Evolutionary conservation across 2,329 filamentous ascomycete genomes (phyloP).

Genomic region (Ceratocystis variospora): DNA sequence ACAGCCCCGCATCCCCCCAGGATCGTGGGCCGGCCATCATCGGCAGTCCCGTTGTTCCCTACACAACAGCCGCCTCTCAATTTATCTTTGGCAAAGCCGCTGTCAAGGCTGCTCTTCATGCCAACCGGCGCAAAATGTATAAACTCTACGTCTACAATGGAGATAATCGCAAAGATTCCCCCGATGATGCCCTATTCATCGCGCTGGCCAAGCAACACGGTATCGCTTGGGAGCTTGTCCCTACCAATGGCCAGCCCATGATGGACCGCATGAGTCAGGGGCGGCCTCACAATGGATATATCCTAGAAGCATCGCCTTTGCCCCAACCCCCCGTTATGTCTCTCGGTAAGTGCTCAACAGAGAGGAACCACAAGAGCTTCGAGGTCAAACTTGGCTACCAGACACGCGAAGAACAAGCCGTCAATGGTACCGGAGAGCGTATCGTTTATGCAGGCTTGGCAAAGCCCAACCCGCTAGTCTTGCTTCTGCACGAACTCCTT

Average conservation of each 20-base stretch:
- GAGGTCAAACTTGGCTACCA: constrained; percentile 50
- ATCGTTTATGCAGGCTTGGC: constrained; percentile 18
- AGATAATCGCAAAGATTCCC: constrained; percentile 38
- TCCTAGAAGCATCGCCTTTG: constrained; percentile 76
- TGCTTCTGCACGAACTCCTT: constrained; percentile 61
- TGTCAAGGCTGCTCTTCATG: constrained; percentile 62
- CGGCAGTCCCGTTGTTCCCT: constrained; percentile 23
- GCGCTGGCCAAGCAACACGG: constrained; percentile 35
- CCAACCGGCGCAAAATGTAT: constrained; percentile 58
- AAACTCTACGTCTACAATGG: constrained; percentile 64
- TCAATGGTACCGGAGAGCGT: constrained; percentile 47
- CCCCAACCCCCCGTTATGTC: constrained; percentile 54
- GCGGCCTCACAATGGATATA: constrained; percentile 77
- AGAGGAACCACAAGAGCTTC: constrained; percentile 38
- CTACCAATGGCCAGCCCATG: constrained; percentile 47
- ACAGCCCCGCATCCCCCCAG: not conserved
- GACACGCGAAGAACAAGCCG: constrained; percentile 53
- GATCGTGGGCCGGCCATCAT: constrained; percentile 7
- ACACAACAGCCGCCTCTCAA: constrained; percentile 76
- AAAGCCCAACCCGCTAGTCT: constrained; percentile 49
- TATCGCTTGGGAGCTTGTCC: constrained; percentile 45
- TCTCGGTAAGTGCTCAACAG: constrained; percentile 38
- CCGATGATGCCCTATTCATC: constrained; percentile 33
- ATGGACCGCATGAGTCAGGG: constrained; percentile 74
- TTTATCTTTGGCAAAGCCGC: constrained; percentile 79